A percentile compares a stretch with the other conserved stretches of the same genome.
Evolutionary conservation across 2,329 filamentous ascomycete species (phyloP).

Genomic region (Coniella vitis): DNA sequence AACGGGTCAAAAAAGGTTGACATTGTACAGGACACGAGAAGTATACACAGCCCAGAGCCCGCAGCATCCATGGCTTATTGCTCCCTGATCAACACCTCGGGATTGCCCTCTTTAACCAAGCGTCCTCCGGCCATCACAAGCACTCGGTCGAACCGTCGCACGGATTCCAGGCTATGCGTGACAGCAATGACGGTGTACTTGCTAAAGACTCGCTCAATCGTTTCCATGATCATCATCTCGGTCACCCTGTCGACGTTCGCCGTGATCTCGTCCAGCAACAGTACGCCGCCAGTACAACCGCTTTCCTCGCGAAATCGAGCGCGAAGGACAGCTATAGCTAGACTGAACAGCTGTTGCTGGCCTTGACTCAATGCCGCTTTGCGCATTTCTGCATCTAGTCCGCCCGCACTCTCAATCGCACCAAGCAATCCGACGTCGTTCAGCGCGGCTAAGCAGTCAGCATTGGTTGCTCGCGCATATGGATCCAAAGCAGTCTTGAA

Average conservation of each 20-base stretch:
- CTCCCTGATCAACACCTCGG: neutral
- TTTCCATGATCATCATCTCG: constrained; percentile 12
- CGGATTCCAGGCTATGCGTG: constrained; percentile 6
- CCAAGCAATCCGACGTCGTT: constrained; percentile 27
- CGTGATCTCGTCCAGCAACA: constrained; percentile 15
- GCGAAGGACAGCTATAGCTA: constrained; percentile 42
- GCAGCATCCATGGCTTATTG: neutral
- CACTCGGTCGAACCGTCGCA: constrained; percentile 7
- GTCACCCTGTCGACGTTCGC: constrained; percentile 11
- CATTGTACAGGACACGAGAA: neutral
- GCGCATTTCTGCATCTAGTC: constrained; percentile 32
- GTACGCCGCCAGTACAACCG: neutral
- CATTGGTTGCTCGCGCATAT: constrained; percentile 22
- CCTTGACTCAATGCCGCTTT: constrained; percentile 47
- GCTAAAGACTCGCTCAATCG: constrained; percentile 16
- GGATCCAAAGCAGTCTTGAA: constrained; percentile 39
- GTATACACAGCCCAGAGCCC: too few species aligned
- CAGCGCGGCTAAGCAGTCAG: constrained; percentile 30
- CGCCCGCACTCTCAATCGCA: constrained; percentile 28
- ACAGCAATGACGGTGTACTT: constrained; percentile 7
- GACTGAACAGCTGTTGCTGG: constrained; percentile 43
- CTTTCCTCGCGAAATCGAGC: neutral
- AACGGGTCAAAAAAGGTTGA: neutral
- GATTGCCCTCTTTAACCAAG: constrained; percentile 2
- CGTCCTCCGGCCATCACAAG: constrained; percentile 2